Conservation (phyloP, 352 stramenopile genomes). For the Lagenidium sp. region DNA sequence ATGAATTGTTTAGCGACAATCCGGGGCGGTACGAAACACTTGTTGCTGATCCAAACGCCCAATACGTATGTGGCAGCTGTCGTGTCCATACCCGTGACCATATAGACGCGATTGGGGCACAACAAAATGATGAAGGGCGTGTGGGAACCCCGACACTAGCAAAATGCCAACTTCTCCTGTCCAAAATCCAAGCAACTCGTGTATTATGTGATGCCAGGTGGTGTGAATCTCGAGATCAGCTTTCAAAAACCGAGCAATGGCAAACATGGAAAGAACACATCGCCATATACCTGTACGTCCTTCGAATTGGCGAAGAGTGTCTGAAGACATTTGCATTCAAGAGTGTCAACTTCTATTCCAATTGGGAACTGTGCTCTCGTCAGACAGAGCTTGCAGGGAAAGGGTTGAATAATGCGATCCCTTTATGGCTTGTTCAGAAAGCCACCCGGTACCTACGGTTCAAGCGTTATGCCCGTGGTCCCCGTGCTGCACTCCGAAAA, state of each 20-base stretch:
- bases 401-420: constrained; percentile 13
- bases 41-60: constrained; percentile 48
- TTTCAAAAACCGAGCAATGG: constrained; percentile 50
- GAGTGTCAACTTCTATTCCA: constrained; percentile 70
- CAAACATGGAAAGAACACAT: constrained; percentile 66
- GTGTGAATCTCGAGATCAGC: constrained; percentile 51
- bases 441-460: constrained; percentile 77
- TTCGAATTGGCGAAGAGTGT: constrained; percentile 78
- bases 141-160: constrained; percentile 25
- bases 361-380: constrained; percentile 72
- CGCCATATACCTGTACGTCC: constrained; percentile 72
- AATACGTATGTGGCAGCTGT: constrained; percentile 70
- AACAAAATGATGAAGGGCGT: no score
- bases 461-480: constrained; percentile 74
- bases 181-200: constrained; percentile 63
- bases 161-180: constrained; percentile 59
- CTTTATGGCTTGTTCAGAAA: constrained; percentile 63
- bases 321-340: constrained; percentile 66
- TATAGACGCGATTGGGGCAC: constrained; percentile 17
- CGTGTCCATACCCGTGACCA: constrained; percentile 48
- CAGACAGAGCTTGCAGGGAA: no score
- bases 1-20: constrained; percentile 46
- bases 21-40: constrained; percentile 52
- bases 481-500: constrained; percentile 42
- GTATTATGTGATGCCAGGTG: constrained; percentile 49